A percentile compares a stretch with the other conserved stretches of the same genome.
Evolutionary conservation across 768 basidiomycete genomes (phyloP).

Genomic region (Sutorius australiensis): DNA sequence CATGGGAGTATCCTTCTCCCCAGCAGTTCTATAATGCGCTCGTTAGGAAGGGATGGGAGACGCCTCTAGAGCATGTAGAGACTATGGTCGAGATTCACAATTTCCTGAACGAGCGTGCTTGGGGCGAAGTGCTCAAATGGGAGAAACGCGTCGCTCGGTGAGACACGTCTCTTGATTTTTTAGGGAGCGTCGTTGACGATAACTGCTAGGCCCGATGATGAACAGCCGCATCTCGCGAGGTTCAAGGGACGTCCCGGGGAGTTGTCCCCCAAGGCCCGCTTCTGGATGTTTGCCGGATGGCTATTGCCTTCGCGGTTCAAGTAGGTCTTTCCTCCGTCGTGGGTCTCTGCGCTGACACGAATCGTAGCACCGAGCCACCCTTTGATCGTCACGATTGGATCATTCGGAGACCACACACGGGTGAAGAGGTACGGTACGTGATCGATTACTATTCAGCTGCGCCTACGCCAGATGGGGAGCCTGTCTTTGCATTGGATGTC

Average conservation of each 20-base stretch:
- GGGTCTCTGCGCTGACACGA: background rate
- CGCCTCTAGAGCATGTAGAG: conserved; percentile 92
- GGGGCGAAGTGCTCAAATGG: conserved; percentile 93
- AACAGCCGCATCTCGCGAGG: conserved; percentile 69
- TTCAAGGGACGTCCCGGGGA: conserved; percentile 92
- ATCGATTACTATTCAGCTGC: conserved; percentile 99
- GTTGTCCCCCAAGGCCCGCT: conserved; percentile 89
- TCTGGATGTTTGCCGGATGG: conserved; percentile 85
- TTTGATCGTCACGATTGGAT: conserved; percentile 99
- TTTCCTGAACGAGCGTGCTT: conserved; percentile 94
- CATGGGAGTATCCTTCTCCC: conserved; percentile 96
- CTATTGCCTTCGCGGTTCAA: conserved; percentile 87
- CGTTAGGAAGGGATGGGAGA: conserved; percentile 95
- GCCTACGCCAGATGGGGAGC: conserved; percentile 83
- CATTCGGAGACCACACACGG: conserved; percentile 72
- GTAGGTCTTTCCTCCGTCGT: conserved; percentile 42
- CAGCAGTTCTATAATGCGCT: conserved; percentile 99
- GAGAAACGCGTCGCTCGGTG: conserved; percentile 55
- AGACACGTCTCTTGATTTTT: background rate
- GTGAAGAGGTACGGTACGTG: conserved; percentile 88
- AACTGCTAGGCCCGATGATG: conserved; percentile 43
- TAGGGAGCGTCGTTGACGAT: background rate
- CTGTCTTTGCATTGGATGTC: conserved; percentile 94
- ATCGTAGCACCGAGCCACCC: conserved; percentile 75
- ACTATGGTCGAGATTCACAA: conserved; percentile 99